Base-by-base conservation (phyloP, 2,329 filamentous ascomycete species). In the Ilyonectria mors-panacis region DNA sequence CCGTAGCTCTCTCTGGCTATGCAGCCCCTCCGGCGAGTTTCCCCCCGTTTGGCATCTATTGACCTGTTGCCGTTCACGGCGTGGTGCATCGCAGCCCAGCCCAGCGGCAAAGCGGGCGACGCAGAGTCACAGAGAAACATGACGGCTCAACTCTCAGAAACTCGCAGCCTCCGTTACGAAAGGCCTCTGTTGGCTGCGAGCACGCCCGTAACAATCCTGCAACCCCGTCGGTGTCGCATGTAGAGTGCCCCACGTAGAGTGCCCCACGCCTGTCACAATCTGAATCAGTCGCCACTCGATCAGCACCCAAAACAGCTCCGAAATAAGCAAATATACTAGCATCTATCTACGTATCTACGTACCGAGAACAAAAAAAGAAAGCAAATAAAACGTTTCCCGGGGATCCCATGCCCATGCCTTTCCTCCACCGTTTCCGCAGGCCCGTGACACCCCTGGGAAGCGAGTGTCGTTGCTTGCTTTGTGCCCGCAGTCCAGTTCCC, bases 191-290 rank as follows among this genome's bases (percentile, higher is more conserved):
- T 54, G 13, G 21, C 39, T 61, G 44, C 35, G 7, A 21, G 42
- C 50, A 33, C 69, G 65, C 64, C 70, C 75, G 73, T 71, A 69
- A 75, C 73, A 65, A 37, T 65, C 63, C 65, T 75, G 73, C 59
- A 66, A 74, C 73, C 66, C 59, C 17, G n/a, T 44, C 48, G 47
- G 39, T 23, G 45, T 68, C 64, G 28, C 37, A 30, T 39, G 21
- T 39, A 55, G 48, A 51, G 51, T 53, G n/a, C 5, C 28, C 19
- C 39, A 42, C 37, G n/a, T 39, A 55, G 48, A 51, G 51, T 53
- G n/a, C 5, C 28, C 19, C 39, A 42, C 37, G n/a, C 39, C 15
- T 13, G 39, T 15, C 15, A 7, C 17, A 42, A 42, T n/a, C 39
- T 42, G 37, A 39, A 39, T 39, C 37, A 35, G 26, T 6, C 55